phyloP scores from a whole-genome alignment of 139 green algal genomes.

The Gonium pectorale region DNA sequence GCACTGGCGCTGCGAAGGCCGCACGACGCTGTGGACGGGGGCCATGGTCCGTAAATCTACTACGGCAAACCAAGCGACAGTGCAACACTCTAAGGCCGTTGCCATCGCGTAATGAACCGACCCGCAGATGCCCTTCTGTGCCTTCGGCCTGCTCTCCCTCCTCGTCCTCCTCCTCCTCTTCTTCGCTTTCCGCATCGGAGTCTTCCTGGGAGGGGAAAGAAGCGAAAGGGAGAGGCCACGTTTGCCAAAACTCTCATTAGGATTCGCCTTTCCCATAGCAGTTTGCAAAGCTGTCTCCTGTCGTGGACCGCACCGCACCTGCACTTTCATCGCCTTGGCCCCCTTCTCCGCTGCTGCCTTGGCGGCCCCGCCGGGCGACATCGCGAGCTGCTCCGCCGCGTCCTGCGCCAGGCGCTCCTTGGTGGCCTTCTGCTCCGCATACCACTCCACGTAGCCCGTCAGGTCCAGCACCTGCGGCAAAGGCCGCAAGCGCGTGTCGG shows the following conservation, averaged over 20 bases:
- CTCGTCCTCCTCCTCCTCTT: neutral
- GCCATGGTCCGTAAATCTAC: no score
- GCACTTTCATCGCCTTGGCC: neutral
- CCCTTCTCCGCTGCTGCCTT: neutral
- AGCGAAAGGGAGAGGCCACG: neutral
- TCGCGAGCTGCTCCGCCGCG: neutral
- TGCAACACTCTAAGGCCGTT: no score
- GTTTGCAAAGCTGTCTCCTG: neutral
- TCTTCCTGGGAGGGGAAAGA: neutral
- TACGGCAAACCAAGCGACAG: no score
- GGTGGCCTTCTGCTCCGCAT: neutral
- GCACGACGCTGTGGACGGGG: no score
- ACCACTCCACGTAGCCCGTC: neutral
- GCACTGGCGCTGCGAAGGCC: no score
- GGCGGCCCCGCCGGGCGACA: neutral
- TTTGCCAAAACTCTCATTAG: no score
- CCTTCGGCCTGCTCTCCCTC: neutral
- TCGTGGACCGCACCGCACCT: neutral
- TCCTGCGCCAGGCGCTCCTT: neutral
- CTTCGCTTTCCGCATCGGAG: slow-evolving; percentile 8
- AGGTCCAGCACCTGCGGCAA: neutral
- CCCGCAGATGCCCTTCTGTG: no score
- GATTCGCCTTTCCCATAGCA: no score
- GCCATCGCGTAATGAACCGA: no score
- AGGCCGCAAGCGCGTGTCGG: no score